Evolutionary conservation across 2,329 filamentous ascomycete species (phyloP).

Genomic region (Didymella pinodella): DNA sequence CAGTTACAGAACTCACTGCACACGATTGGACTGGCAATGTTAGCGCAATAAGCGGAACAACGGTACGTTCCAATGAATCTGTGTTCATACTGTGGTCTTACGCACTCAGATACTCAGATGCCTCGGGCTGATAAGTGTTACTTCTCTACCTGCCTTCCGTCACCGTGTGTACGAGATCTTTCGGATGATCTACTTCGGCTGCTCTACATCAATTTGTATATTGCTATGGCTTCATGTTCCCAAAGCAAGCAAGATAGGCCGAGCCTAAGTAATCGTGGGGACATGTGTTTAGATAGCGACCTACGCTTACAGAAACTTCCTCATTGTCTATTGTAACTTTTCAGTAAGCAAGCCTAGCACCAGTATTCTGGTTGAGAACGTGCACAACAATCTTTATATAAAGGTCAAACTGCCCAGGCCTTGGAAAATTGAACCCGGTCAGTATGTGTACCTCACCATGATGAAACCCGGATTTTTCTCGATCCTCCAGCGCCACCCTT

Average conservation of each 20-base stretch:
- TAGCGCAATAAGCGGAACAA: no score
- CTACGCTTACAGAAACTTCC: neutral
- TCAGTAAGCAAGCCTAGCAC: neutral
- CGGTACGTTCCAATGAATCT: no score
- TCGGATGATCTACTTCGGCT: neutral
- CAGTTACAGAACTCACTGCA: no score
- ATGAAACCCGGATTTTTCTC: neutral
- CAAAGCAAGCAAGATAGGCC: neutral
- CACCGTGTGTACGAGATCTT: neutral
- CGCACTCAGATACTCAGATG: no score
- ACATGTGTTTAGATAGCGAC: neutral
- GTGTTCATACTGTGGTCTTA: neutral
- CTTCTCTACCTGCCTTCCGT: no score
- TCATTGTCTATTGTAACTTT: neutral
- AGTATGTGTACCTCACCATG: no score
- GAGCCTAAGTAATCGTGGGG: neutral
- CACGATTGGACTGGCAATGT: no score
- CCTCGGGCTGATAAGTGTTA: no score
- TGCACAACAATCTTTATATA: conserved; percentile 17
- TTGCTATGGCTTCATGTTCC: neutral
- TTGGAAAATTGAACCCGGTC: conserved; percentile 25
- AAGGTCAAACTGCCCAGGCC: conserved; percentile 18
- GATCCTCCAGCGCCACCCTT: neutral
- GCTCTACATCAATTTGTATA: neutral
- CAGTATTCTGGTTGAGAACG: neutral